These are phyloP conservation scores for Dendrobium chrysotoxum DNA, from an alignment of 106 monocot genomes.

Conservation along the genomic window DNA sequence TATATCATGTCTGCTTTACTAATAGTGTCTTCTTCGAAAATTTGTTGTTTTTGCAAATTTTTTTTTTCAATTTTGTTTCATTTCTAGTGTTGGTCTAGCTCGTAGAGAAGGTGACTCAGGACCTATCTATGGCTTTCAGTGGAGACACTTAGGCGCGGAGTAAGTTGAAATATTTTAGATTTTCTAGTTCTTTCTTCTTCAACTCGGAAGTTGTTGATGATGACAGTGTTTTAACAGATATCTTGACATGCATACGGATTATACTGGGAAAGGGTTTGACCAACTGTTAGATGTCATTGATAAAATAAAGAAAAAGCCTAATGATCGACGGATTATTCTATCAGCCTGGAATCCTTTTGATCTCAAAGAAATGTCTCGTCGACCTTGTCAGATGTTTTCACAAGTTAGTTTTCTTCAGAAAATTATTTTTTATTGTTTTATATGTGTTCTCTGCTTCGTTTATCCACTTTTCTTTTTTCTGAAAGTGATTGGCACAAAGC, in stretches of 20 bases:
- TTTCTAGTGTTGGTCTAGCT: constrained; percentile 59
- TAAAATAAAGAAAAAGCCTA: constrained; percentile 93
- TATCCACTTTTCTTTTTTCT: background rate
- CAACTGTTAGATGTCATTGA: constrained; percentile 82
- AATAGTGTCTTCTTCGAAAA: background rate
- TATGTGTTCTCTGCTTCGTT: background rate
- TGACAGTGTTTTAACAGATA: constrained; percentile 41
- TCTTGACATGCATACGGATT: constrained; percentile 84
- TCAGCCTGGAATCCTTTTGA: constrained; percentile 99
- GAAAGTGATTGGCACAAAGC: background rate
- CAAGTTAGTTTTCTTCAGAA: constrained; percentile 47
- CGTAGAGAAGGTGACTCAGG: constrained; percentile 91
- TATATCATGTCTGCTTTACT: background rate
- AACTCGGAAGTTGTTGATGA: background rate
- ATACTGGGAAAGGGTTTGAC: constrained; percentile 96
- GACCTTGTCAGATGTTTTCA: constrained; percentile 98
- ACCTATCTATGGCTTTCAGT: constrained; percentile 97
- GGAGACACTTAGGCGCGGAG: constrained; percentile 99
- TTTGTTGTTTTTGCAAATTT: background rate
- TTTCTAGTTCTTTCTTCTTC: background rate
- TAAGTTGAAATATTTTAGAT: constrained; percentile 24
- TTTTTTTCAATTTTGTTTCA: background rate
- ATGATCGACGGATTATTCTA: constrained; percentile 83
- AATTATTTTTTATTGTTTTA: background rate
- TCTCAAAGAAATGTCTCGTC: constrained; percentile 90